phyloP scores from a whole-genome alignment of 371 early-diverging fungal genomes.

The Syncephalastrum racemosum region DNA sequence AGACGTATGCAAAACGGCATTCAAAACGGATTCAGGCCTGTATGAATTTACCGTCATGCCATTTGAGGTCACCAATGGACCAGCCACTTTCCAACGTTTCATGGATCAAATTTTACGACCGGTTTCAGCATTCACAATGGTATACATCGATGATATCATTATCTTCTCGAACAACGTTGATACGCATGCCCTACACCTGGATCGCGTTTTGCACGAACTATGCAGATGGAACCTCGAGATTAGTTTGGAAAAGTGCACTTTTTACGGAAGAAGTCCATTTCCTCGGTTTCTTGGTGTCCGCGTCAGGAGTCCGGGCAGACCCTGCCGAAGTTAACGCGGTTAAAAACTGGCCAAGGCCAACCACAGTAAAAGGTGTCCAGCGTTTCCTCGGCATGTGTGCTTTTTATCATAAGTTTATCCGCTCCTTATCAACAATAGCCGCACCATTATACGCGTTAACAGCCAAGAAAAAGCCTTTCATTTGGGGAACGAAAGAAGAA shows the following conservation, averaged over 20 bases:
- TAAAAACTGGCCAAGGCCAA: slow-evolving; percentile 30
- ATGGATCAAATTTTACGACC: slow-evolving; percentile 33
- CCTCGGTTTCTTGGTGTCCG: slow-evolving; percentile 38
- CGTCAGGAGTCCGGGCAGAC: slow-evolving; percentile 25
- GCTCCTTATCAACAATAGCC: not conserved
- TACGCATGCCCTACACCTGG: slow-evolving; percentile 37
- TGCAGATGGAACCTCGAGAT: slow-evolving; percentile 22
- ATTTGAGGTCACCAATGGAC: slow-evolving; percentile 48
- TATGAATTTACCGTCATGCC: slow-evolving; percentile 47
- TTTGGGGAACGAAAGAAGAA: slow-evolving; percentile 5
- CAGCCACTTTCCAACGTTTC: slow-evolving; percentile 36
- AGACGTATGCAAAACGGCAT: slow-evolving; percentile 28
- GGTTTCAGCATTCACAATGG: too few species aligned
- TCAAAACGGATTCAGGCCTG: slow-evolving; percentile 24
- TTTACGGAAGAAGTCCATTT: slow-evolving; percentile 24
- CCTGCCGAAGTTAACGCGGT: slow-evolving; percentile 29
- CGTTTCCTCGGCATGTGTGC: slow-evolving; percentile 23
- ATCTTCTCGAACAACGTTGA: slow-evolving; percentile 38
- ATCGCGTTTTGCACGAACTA: slow-evolving; percentile 29
- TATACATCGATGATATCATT: slow-evolving; percentile 56
- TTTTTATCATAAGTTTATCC: slow-evolving; percentile 32
- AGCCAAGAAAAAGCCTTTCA: not conserved
- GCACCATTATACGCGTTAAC: slow-evolving; percentile 18
- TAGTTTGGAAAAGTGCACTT: slow-evolving; percentile 52
- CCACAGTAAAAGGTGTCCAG: slow-evolving; percentile 16